Base-by-base conservation (phyloP, 805 yeast genomes). In the Candida maris region DNA sequence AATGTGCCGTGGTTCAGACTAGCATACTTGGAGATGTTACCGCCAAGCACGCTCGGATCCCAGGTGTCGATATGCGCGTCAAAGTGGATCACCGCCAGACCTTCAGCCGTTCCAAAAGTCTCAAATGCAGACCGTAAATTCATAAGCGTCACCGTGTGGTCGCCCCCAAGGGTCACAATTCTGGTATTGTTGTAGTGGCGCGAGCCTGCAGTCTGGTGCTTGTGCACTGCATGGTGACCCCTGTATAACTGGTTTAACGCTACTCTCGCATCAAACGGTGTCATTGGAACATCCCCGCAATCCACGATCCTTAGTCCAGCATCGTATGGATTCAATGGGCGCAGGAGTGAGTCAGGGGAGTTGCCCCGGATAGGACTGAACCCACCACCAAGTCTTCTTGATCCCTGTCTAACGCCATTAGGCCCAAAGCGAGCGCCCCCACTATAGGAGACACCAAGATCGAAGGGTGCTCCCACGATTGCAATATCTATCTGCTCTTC, bases 51-150 rank as follows among this genome's bases (percentile, higher is more conserved):
- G 34, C 64, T 56, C 4, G 87, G 87, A 45, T 72, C 68, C 84
- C 85, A 79, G 3, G 85, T 79, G 56, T 79, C 85, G 33, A 79
- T 70, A 53, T 79, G 85, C 18, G 79, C 69, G 52, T 78, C 84
- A 43, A 78, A 77, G 49, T 78, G 80, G 12, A 75, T 53, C 8
- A 75, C 75, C 3, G 72, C 64, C 5, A 75, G 38, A 4, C 52
- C 55, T 23, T 63, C 61, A 1, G 74, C 71, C 19, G 59, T 57
- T 1, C 73, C 75, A 39, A 54, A 61, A 17, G 63, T 54, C 44
- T 73, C 78, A 39, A 61, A 69, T 3, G 72, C 73, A 5, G 76
- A 64, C 40, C 62, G 64, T 22, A 75, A 47, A 3, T 71, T 64
- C 73, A 71, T 68, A 19, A 75, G 55, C 1, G 77, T 63, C 23